Base-by-base conservation (phyloP, 257 asterid species). In the Forsythia viridissima region DNA sequence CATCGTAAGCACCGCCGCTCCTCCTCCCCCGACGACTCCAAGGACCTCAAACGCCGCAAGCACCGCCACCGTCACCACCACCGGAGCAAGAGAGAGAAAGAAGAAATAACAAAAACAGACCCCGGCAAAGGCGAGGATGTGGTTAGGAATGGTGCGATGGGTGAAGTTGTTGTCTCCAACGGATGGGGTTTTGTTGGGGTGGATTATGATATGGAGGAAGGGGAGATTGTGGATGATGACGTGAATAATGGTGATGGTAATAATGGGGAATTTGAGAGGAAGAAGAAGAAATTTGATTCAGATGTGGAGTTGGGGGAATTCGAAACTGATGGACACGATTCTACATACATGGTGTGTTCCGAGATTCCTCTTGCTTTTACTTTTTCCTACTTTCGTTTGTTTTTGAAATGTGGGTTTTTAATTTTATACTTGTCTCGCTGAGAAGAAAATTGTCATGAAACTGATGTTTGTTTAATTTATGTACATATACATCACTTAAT, bases 171-270 rank as follows among this genome's bases (percentile, higher is more conserved):
- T 77, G 89, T 79, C 61, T 65, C 73, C 74, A 79, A 44, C 21
- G 90, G 82, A 37, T 67, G 84, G 76, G 85, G 80, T 18, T 79
- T 86, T 15, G 70, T 51, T 9, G 92, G 89, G 77, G 85, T 91
- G 46, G 91, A 90, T 93, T 94, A 92, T 78, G 97, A 95, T 73
- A 91, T 93, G 97, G 99, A 95, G 87, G 99, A 95, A 89, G 99
- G 99, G 16, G 99, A 93, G 85, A 93, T 95, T 79, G 78, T 95
- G 80, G 99, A 93, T 79, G 97, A 91, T 48, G 92, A 80, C 74
- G 89, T 84, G 34, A 70, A 71, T 71, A 82, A 30, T 69, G 79
- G 16, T 76, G 70, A 21, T 20, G 77, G 66, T 52, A 30, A 73
- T 42, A 20, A 73, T 42, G 87, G 76, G 38, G 79, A 71, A 40